Evolutionary conservation across 2,329 filamentous ascomycete species (phyloP).

Genomic region (Aspergillus intermedius): DNA sequence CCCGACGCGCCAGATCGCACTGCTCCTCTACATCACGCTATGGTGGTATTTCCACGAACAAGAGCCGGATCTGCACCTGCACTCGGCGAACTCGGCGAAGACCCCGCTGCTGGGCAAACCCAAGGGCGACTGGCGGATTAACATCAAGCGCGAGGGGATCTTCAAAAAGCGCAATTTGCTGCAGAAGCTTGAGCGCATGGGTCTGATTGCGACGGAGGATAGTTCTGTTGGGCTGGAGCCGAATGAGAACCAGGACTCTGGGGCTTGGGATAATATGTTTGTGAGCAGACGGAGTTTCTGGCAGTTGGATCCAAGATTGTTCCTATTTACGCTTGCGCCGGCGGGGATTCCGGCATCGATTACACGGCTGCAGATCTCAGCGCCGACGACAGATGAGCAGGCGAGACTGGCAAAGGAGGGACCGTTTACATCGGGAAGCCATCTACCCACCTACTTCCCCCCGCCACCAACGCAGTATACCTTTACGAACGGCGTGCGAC

Average conservation of each 20-base stretch:
- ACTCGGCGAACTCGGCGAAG: conserved; percentile 55
- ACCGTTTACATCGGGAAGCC: conserved; percentile 49
- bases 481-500: conserved; percentile 69
- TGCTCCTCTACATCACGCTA: conserved; percentile 92
- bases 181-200: conserved; percentile 90
- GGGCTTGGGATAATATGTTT: conserved; percentile 74
- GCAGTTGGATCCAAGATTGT: conserved; percentile 82
- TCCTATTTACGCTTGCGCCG: conserved; percentile 76
- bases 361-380: conserved; percentile 14
- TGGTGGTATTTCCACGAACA: conserved; percentile 97
- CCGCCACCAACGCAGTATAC: conserved; percentile 75
- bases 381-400: neutral
- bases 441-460: conserved; percentile 86
- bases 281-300: conserved; percentile 76
- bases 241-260: conserved; percentile 54
- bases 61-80: conserved; percentile 59
- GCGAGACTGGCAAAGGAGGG: conserved; percentile 22
- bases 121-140: conserved; percentile 78
- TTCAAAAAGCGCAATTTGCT: conserved; percentile 76
- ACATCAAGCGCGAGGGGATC: conserved; percentile 79
- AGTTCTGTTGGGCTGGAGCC: conserved; percentile 62
- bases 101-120: conserved; percentile 68
- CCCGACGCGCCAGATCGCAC: conserved; percentile 80
- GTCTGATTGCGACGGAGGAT: conserved; percentile 68
- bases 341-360: conserved; percentile 40